Conservation (phyloP, 2,329 filamentous ascomycete genomes). For the Exophiala alcalophila region DNA sequence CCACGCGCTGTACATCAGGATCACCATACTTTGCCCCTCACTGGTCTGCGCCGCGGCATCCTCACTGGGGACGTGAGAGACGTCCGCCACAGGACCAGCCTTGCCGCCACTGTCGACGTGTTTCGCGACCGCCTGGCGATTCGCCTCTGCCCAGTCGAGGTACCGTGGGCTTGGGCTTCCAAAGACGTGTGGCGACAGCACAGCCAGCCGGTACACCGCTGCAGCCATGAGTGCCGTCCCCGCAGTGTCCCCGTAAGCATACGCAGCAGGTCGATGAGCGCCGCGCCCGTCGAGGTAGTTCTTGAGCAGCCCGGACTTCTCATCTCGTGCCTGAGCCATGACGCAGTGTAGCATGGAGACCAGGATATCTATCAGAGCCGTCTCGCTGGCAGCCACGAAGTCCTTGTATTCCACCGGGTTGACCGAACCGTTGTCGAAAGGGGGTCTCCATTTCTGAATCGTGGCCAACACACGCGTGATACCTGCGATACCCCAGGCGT, state of each 20-base stretch:
- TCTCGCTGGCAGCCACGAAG: conserved; percentile 29
- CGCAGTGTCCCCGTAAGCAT: conserved; percentile 49
- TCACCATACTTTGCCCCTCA: conserved; percentile 26
- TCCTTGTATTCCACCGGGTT: neutral
- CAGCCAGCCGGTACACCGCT: conserved; percentile 47
- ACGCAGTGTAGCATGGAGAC: conserved; percentile 38
- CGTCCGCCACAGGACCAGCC: conserved; percentile 19
- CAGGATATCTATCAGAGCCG: conserved; percentile 35
- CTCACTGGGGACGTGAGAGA: conserved; percentile 18
- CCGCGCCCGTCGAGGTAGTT: conserved; percentile 49
- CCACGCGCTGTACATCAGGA: conserved; percentile 25
- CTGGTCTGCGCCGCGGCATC: conserved; percentile 13
- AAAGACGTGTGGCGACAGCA: conserved; percentile 41
- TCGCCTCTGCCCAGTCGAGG: conserved; percentile 44
- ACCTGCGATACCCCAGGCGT: conserved; percentile 49
- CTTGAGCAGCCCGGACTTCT: conserved; percentile 36
- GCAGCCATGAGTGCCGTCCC: conserved; percentile 49
- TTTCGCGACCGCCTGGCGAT: conserved; percentile 38
- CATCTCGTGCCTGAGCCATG: conserved; percentile 29
- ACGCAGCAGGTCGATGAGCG: conserved; percentile 17
- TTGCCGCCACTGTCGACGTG: conserved; percentile 33
- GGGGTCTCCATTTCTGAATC: conserved; percentile 18
- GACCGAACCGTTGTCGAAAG: conserved; percentile 35
- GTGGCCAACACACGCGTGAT: conserved; percentile 49
- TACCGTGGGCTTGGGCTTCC: conserved; percentile 34